Base-by-base conservation (phyloP, 1,284 basidiomycete genomes). In the Microbotryum silenes-acaulis region DNA sequence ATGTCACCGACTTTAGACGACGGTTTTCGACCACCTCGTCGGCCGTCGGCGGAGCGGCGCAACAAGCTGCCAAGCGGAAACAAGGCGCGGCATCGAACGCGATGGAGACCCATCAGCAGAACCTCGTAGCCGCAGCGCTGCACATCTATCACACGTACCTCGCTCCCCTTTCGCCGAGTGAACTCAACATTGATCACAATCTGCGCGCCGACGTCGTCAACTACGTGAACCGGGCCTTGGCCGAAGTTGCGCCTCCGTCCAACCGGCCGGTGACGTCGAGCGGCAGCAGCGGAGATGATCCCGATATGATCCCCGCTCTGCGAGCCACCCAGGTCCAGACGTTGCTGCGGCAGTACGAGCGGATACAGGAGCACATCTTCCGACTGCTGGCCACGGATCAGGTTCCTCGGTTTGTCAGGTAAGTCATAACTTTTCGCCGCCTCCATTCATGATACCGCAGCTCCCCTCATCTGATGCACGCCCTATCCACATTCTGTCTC, bases 151-250 rank as follows among this genome's bases (percentile, higher is more conserved):
- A 88, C 81, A 92, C 85, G 56, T 98, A 97, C 73, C 85, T 98
- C 33, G 94, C 93, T 0, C 93, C 92, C 0, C 89, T 91, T 27
- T 93, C 90, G 74, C 89, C 87, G 62, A 91, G 87, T 77, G 94
- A 98, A 77, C 83, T 98, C 63, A 98, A 98, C 78, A 97, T 98
- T 70, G 96, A 98, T 75, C 94, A 98, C 76, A 89, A 88, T 54
- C 80, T 98, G 46, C 86, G 94, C 64, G 91, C 91, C 71, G 94
- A 97, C 78, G 81, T 98, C 57, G 88, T 91, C 61, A 86, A 84
- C 66, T 97, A 97, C 76, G 83, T 98, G 71, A 88, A 87, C 77
- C 89, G 66, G 2, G 62, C 53, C 7, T 55, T 67, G 18, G 63
- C 63, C 18, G 68, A 69, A 31, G 68, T 63, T 21, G 50, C 54